Conservation (phyloP, 2,329 filamentous ascomycete species). For the Sporothrix inflata region DNA sequence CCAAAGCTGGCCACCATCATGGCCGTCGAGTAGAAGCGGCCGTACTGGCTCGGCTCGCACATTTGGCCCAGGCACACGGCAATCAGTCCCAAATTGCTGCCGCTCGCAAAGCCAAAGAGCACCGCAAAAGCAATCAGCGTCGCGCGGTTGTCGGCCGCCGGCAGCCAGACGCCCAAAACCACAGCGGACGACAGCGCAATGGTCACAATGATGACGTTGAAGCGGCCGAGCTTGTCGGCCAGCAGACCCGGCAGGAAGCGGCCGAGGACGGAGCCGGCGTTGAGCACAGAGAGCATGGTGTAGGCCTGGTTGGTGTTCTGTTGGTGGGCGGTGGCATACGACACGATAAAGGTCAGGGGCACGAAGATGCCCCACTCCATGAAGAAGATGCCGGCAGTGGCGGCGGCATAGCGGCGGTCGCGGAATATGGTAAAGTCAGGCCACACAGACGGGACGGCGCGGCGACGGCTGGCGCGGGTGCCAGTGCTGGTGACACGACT, state of each 20-base stretch:
- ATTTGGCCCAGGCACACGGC: slow-evolving; percentile 83
- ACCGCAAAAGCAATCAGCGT: slow-evolving; percentile 70
- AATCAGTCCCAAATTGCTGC: slow-evolving; percentile 75
- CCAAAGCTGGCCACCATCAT: slow-evolving; percentile 79
- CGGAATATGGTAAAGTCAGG: slow-evolving; percentile 66
- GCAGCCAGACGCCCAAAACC: slow-evolving; percentile 73
- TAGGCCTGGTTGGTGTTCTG: slow-evolving; percentile 66
- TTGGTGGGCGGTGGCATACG: slow-evolving; percentile 67
- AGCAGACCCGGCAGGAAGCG: slow-evolving; percentile 75
- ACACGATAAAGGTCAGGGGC: slow-evolving; percentile 76
- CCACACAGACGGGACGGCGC: slow-evolving; percentile 43
- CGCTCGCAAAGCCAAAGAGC: slow-evolving; percentile 78
- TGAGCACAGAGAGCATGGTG: slow-evolving; percentile 78
- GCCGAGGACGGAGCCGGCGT: slow-evolving; percentile 76
- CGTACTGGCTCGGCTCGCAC: slow-evolving; percentile 71
- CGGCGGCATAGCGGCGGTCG: slow-evolving; percentile 62
- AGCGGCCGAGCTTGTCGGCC: slow-evolving; percentile 76
- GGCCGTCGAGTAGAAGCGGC: slow-evolving; percentile 71
- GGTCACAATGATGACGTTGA: slow-evolving; percentile 76
- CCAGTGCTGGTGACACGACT: neutral
- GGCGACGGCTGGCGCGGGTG: slow-evolving; percentile 17
- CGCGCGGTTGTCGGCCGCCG: slow-evolving; percentile 53
- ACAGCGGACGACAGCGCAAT: slow-evolving; percentile 59
- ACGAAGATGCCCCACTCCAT: slow-evolving; percentile 73
- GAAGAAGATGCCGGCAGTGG: slow-evolving; percentile 67